A percentile compares a stretch with the other conserved stretches of the same genome.
Conservation (phyloP, 1,139 yeast species). For the Debaryomyces sp. region DNA sequence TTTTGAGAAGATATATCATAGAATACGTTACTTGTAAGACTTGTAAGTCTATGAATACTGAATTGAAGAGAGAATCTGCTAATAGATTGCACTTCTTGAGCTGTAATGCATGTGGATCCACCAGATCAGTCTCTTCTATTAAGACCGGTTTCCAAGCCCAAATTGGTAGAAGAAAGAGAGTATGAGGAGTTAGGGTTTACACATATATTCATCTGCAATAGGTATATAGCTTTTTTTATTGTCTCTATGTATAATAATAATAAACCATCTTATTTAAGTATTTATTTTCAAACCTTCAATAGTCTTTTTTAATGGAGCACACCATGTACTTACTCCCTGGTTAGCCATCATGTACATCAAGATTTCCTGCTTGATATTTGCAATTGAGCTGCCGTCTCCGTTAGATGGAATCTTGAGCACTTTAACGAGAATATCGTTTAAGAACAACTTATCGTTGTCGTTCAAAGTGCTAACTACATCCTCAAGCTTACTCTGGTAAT, state of each 20-base stretch:
- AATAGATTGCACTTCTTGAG: slow-evolving; percentile 97
- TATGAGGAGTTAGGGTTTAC: slow-evolving; percentile 8
- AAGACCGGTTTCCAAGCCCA: slow-evolving; percentile 99
- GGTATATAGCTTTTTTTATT: slow-evolving; percentile 8
- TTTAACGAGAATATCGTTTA: slow-evolving; percentile 15
- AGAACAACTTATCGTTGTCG: slow-evolving; percentile 19
- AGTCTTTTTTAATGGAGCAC: slow-evolving; percentile 54
- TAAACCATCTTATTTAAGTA: slow-evolving; percentile 6
- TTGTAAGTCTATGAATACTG: slow-evolving; percentile 97
- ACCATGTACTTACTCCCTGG: slow-evolving; percentile 59
- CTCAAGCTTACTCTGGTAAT: slow-evolving; percentile 1
- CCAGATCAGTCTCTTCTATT: slow-evolving; percentile 95
- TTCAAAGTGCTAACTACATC: neutral
- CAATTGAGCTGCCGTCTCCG: slow-evolving; percentile 10
- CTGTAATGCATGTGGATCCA: slow-evolving; percentile 97
- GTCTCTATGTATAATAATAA: slow-evolving; percentile 13
- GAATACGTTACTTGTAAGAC: slow-evolving; percentile 99
- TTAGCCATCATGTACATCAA: slow-evolving; percentile 52
- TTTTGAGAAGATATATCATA: slow-evolving; percentile 91
- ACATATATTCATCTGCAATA: neutral
- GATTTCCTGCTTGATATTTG: slow-evolving; percentile 25
- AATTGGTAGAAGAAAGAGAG: slow-evolving; percentile 72
- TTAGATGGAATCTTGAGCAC: slow-evolving; percentile 11
- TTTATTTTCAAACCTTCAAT: slow-evolving; percentile 30
- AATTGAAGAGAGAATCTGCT: slow-evolving; percentile 89